Conservation (phyloP, 441 rosid genomes). For the Raphanus hybrid region DNA sequence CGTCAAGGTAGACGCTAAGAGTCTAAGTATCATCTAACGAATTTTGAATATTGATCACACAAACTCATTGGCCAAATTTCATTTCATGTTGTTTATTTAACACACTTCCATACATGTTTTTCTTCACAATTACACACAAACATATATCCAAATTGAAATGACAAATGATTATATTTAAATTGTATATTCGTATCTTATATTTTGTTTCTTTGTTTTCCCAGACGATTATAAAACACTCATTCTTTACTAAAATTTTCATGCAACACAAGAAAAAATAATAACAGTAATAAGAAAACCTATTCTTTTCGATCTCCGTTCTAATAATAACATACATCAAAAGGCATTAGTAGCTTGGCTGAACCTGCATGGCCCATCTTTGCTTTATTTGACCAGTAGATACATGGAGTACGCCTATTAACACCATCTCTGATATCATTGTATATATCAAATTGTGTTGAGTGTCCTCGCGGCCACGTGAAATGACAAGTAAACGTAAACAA, state of each 20-base stretch:
- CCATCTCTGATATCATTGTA: too few species aligned
- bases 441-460: too few species aligned
- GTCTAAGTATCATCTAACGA: too few species aligned
- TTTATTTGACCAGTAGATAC: too few species aligned
- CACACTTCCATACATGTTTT: not conserved
- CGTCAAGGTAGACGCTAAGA: too few species aligned
- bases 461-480: too few species aligned
- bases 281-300: not conserved
- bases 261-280: not conserved
- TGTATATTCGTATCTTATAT: not conserved
- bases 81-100: too few species aligned
- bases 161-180: not conserved
- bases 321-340: constrained; percentile 32
- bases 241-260: not conserved
- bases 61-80: too few species aligned
- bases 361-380: too few species aligned
- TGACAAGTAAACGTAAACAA: too few species aligned
- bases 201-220: not conserved
- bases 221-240: not conserved
- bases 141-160: not conserved
- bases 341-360: not conserved
- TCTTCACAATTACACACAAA: not conserved
- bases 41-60: too few species aligned
- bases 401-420: too few species aligned
- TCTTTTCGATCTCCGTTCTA: constrained; percentile 19